Percentiles rank a stretch among this genome's conserved stretches.
Evolutionary conservation across 306 rosid genomes (phyloP).

Genomic region (Prunus davidiana): DNA sequence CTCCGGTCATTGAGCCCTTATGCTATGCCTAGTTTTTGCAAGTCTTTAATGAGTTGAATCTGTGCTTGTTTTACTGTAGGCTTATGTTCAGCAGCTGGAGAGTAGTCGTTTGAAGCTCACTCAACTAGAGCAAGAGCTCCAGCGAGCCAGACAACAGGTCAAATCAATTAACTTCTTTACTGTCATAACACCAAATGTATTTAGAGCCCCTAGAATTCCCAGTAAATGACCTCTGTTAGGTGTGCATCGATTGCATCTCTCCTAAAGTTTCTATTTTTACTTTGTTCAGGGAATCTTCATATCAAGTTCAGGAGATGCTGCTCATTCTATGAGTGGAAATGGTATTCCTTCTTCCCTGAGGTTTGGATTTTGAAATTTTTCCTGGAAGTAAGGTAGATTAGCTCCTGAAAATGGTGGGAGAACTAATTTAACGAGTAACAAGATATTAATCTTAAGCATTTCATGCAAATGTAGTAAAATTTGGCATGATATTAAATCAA

Average conservation of each 20-base stretch:
- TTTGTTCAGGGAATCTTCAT: slow-evolving; percentile 75
- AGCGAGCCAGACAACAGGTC: slow-evolving; percentile 97
- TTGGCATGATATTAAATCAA: neutral
- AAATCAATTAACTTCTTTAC: slow-evolving; percentile 13
- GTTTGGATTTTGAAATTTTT: slow-evolving; percentile 23
- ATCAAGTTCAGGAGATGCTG: slow-evolving; percentile 83
- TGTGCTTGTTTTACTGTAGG: slow-evolving; percentile 41
- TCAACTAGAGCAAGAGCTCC: slow-evolving; percentile 98
- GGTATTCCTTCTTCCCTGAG: slow-evolving; percentile 49
- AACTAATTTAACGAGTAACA: slow-evolving; percentile 9
- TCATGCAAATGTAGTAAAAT: neutral
- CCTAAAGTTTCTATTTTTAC: neutral
- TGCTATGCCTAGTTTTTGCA: neutral
- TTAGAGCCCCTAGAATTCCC: neutral
- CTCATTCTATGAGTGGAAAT: slow-evolving; percentile 92
- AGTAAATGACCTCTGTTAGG: neutral
- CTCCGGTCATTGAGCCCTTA: neutral
- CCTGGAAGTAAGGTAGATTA: slow-evolving; percentile 14
- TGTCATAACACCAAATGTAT: neutral
- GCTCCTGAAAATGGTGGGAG: slow-evolving; percentile 9
- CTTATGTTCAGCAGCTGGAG: slow-evolving; percentile 95
- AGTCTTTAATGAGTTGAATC: slow-evolving; percentile 1
- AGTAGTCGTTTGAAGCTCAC: slow-evolving; percentile 95
- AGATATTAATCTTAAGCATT: neutral
- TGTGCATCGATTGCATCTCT: neutral